Evolutionary conservation across 1,284 basidiomycete species (phyloP), one percentile per base, ranked within the genome.

Genomic region (Cutaneotrichosporon cyanovorans): DNA sequence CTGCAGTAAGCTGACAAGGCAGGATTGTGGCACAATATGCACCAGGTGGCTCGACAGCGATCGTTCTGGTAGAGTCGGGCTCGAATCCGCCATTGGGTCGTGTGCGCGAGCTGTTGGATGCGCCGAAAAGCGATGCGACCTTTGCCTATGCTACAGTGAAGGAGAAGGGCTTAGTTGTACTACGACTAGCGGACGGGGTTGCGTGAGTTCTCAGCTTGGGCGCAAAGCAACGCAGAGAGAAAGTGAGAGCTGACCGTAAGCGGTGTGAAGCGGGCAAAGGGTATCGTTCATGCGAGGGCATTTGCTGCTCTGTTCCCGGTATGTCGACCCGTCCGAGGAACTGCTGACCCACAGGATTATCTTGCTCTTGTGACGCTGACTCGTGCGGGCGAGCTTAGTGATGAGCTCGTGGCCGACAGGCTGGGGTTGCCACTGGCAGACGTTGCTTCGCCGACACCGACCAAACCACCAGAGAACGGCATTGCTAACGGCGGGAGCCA

Each of bases 221-320:
- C n/a, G 14, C 12, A 18, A 18, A 18, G 16, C 5, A 6, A 32
- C 23, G n/a, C n/a, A n/a, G n/a, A 28, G 25, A 7, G 25, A 28
- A 28, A 7, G 25, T n/a, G 12, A 28, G 7, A n/a, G 34, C 41
- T 42, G 35, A 45, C 22, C 14, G 16, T 14, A 42, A 58, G 56
- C 15, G 59, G 56, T 40, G 58, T 60, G 12, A 50, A 48, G 36
- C 45, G 48, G 20, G 65, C 65, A 36, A 54, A 63, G 20, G 64
- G 64, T 2, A 58, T 68, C 32, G 63, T 68, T 2, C 66, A 68
- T 44, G 62, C 62, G 9, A 50, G 66, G 43, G 58, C 64, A 5
- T 51, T 68, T 12, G 64, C 64, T 7, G 51, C 51, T 10, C 48
- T 65, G 22, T 68, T 66, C 22, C 65, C 65, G 0, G 64, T 64